Evolutionary conservation across 1,139 yeast species (phyloP), one percentile per base, ranked within the genome.

Genomic region (Hyphopichia buzzinii): DNA sequence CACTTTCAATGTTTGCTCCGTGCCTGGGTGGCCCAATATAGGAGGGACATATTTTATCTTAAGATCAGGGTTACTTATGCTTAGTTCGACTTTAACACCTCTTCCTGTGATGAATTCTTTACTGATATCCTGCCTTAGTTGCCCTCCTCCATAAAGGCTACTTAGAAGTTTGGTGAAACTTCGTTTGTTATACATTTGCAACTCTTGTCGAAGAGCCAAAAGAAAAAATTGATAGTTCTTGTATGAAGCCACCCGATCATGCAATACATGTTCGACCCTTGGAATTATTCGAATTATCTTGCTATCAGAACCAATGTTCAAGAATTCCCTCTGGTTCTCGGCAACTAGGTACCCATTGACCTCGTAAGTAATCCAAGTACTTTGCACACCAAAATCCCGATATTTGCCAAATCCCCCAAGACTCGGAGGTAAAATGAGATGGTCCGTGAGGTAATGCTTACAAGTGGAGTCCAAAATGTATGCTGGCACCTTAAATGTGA

Each of bases 391-490:
- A 30, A 23, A 30, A 16, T 30, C 33, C 17, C 33, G 26, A 24
- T 12, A 30, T 17, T 30, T 30, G 14, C 33, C 33, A 5, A 11
- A 13, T 11, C 33, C 33, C 6, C 33, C 33, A 30, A 30, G 17
- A 17, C 33, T 30, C 8, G 33, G 33, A 5, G 33, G 33, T 15
- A 24, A 6, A 4, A 10, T n/a, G 6, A 30, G 15, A n/a, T 30
- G 33, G 17, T 30, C n/a, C 4, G 28, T 30, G 8, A 30, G 8
- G n/a, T 15, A 24, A 24, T 30, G 33, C 3, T 14, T 10, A 12
- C 33, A 30, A 17, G 26, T 30, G n/a, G 33, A n/a, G 12, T 30
- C 33, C 12, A 30, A 21, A 10, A 24, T 24, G 23, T 30, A 24
- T 3, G 25, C 16, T 3, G 33, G 33, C 7, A 30, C 33, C 13